These are phyloP conservation scores for Mycena maculata DNA, from an alignment of 768 basidiomycete genomes.

Conservation along the genomic window DNA sequence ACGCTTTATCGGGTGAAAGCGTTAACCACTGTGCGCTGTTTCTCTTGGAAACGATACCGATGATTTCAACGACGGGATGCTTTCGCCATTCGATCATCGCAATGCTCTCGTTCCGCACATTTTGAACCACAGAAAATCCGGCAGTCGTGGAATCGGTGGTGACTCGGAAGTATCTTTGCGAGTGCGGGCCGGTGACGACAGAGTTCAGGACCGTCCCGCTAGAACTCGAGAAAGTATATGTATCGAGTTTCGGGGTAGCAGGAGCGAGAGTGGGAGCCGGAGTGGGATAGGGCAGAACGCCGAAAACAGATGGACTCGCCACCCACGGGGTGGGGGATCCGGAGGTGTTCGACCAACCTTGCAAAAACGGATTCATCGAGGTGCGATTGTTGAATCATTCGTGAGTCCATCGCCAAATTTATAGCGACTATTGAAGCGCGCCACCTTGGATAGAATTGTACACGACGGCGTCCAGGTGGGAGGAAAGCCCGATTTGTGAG, in stretches of 20 bases:
- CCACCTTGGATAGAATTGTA: too few species aligned
- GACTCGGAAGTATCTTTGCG: conserved; percentile 52
- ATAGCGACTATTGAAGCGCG: too few species aligned
- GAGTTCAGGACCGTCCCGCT: conserved; percentile 52
- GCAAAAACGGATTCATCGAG: conserved; percentile 28
- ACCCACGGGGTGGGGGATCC: background rate
- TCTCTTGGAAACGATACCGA: conserved; percentile 45
- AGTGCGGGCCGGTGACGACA: conserved; percentile 50
- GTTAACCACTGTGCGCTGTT: conserved; percentile 50
- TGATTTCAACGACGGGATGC: conserved; percentile 47
- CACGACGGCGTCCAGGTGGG: too few species aligned
- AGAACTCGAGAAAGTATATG: conserved; percentile 50
- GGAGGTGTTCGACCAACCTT: conserved; percentile 26
- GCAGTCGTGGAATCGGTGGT: conserved; percentile 47
- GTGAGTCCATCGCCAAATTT: too few species aligned
- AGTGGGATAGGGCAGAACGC: background rate
- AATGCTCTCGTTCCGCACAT: conserved; percentile 44
- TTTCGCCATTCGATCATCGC: conserved; percentile 54
- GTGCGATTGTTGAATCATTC: background rate
- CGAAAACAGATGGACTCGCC: conserved; percentile 12
- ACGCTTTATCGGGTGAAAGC: conserved; percentile 52
- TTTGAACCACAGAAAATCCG: conserved; percentile 50
- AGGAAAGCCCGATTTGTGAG: too few species aligned
- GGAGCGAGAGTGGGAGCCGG: conserved; percentile 14
- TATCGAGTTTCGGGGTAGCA: conserved; percentile 44